Percentiles rank a stretch among this genome's conserved stretches.
Conservation (phyloP, 2,329 filamentous ascomycete genomes). For the Westerdykella aurantiaca region DNA sequence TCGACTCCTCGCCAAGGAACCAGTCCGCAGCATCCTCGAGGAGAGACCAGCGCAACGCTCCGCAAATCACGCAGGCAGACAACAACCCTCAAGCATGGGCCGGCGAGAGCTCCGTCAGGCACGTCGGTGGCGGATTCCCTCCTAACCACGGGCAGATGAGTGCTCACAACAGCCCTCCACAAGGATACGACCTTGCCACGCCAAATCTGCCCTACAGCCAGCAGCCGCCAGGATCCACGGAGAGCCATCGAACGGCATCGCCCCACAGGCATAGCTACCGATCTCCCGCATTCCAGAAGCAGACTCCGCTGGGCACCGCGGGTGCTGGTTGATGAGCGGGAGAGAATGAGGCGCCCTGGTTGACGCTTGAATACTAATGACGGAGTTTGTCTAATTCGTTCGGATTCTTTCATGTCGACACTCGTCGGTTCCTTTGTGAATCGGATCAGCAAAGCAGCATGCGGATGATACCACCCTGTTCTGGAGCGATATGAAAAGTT, state of each 20-base stretch:
- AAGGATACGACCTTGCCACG: conserved; percentile 25
- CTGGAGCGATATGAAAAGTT: conserved; percentile 4
- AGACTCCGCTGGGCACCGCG: conserved; percentile 33
- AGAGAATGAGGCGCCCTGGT: background rate
- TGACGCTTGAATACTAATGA: conserved; percentile 18
- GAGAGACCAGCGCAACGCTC: conserved; percentile 44
- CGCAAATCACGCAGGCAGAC: conserved; percentile 67
- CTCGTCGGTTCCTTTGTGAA: conserved; percentile 7
- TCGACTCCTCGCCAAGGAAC: conserved; percentile 40
- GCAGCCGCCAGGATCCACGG: conserved; percentile 27
- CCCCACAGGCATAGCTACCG: conserved; percentile 37
- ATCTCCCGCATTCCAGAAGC: conserved; percentile 32
- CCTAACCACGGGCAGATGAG: conserved; percentile 11
- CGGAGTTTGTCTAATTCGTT: conserved; percentile 16
- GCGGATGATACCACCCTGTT: conserved; percentile 9
- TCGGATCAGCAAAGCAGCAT: conserved; percentile 3
- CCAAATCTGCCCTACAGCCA: conserved; percentile 33
- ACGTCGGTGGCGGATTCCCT: conserved; percentile 47
- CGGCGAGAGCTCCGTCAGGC: conserved; percentile 76
- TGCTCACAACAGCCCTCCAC: conserved; percentile 24
- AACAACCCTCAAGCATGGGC: conserved; percentile 82
- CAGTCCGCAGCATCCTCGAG: conserved; percentile 48
- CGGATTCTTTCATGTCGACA: conserved; percentile 4
- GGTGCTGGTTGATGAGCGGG: conserved; percentile 24
- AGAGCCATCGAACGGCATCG: conserved; percentile 32